phyloP scores from a whole-genome alignment of 2,329 filamentous ascomycete species.

The Fusarium caatingaense region DNA sequence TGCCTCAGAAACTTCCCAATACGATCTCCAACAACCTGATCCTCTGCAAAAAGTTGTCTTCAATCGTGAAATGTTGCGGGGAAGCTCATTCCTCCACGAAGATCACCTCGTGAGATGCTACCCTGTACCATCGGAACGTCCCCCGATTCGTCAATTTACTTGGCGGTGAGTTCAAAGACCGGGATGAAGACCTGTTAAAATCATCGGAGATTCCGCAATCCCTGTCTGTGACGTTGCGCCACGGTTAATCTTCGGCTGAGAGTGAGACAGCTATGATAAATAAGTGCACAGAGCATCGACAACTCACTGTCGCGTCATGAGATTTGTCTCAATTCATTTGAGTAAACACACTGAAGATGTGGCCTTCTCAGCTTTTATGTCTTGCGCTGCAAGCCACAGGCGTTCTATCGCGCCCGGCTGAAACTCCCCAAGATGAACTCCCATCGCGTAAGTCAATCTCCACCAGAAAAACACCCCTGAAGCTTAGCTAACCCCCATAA shows the following conservation, averaged over 20 bases:
- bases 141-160: background rate
- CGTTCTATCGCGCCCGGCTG: background rate
- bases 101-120: background rate
- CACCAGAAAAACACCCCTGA: constrained; percentile 2
- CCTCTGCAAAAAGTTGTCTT: fast-evolving
- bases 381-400: constrained; percentile 18
- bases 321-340: background rate
- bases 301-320: background rate
- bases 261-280: constrained; percentile 13
- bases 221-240: constrained; percentile 1
- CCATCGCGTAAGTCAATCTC: constrained; percentile 32
- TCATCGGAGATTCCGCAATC: constrained; percentile 7
- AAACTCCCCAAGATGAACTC: background rate
- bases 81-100: background rate
- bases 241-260: constrained; percentile 8
- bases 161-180: constrained; percentile 5
- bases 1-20: background rate
- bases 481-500: constrained; percentile 5
- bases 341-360: constrained; percentile 4
- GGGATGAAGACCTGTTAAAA: background rate
- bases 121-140: background rate
- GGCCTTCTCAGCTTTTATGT: constrained; percentile 6
- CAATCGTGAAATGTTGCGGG: background rate
- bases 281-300: background rate
- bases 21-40: background rate